A percentile compares a stretch with the other conserved stretches of the same genome.
These are phyloP conservation scores for Heracleum sosnowskyi DNA, from an alignment of 129 eudicot species.

Conservation along the genomic window DNA sequence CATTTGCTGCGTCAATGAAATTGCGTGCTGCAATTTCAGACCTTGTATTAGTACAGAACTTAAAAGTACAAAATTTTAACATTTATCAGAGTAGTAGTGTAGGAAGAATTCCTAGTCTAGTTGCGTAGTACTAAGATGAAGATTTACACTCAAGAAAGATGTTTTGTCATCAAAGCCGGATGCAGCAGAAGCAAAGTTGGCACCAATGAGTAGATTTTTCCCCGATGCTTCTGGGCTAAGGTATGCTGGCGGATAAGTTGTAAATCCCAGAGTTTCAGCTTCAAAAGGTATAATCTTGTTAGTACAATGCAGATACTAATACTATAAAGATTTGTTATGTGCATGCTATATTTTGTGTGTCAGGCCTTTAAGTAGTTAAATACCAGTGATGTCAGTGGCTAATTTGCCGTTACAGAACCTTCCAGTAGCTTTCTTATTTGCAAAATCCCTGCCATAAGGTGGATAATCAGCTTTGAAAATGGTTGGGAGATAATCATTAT, in stretches of 20 bases:
- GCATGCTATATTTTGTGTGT: not conserved
- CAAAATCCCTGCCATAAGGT: slow-evolving; percentile 87
- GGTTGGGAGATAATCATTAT: slow-evolving; percentile 66
- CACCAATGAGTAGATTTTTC: slow-evolving; percentile 69
- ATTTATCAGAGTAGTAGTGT: not conserved
- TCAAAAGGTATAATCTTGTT: slow-evolving; percentile 1
- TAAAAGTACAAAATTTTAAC: not conserved
- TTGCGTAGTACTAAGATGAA: not conserved
- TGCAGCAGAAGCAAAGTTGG: slow-evolving; percentile 92
- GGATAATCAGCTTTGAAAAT: slow-evolving; percentile 75
- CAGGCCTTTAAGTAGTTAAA: not conserved
- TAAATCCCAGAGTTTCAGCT: slow-evolving; percentile 88
- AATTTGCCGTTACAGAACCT: slow-evolving; percentile 93
- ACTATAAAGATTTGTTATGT: not conserved
- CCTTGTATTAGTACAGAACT: not conserved
- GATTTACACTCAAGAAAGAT: slow-evolving; percentile 40
- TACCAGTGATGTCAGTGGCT: slow-evolving; percentile 84
- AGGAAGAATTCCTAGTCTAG: not conserved
- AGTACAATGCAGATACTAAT: not conserved
- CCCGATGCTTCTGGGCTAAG: slow-evolving; percentile 92
- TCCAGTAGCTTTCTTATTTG: slow-evolving; percentile 58
- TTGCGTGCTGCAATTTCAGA: slow-evolving; percentile 48
- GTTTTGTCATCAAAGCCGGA: slow-evolving; percentile 83
- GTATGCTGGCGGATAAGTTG: slow-evolving; percentile 71
- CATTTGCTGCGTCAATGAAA: slow-evolving; percentile 48